A percentile compares a stretch with the other conserved stretches of the same genome.
Conservation (phyloP, 2,329 filamentous ascomycete genomes). For the Pyrenophora tritici-repentis region DNA sequence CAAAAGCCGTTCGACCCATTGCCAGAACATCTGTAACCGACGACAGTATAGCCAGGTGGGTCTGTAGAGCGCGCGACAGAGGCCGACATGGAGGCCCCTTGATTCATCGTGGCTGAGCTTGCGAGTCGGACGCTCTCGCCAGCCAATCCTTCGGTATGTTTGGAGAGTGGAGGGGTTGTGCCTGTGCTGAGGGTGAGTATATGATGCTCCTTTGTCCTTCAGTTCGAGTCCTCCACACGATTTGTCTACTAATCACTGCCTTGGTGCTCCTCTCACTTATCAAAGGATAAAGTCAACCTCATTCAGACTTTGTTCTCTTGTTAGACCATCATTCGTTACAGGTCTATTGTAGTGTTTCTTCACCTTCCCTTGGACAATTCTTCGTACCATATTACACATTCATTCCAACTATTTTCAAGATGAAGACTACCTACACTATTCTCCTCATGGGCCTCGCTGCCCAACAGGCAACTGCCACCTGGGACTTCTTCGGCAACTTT, state of each 20-base stretch:
- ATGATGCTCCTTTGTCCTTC: constrained; percentile 30
- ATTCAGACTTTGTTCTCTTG: constrained; percentile 8
- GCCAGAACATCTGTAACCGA: constrained; percentile 23
- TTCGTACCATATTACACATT: constrained; percentile 14
- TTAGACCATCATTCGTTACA: constrained; percentile 28
- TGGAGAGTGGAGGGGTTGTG: constrained; percentile 31
- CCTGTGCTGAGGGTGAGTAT: constrained; percentile 29
- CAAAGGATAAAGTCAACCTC: constrained; percentile 41
- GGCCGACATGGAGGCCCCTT: constrained; percentile 25
- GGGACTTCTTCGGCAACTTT: constrained; percentile 61
- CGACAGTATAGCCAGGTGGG: constrained; percentile 22
- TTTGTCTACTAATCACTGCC: constrained; percentile 24
- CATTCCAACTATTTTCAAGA: constrained; percentile 37
- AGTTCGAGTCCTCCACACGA: constrained; percentile 10
- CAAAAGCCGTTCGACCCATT: constrained; percentile 23
- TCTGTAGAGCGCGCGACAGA: constrained; percentile 41
- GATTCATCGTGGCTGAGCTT: constrained; percentile 34
- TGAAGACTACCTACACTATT: constrained; percentile 52
- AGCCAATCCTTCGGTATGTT: constrained; percentile 28
- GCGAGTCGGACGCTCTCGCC: constrained; percentile 17
- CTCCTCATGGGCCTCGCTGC: constrained; percentile 54
- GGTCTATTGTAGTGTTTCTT: constrained; percentile 20
- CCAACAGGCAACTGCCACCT: constrained; percentile 55
- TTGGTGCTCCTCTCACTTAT: constrained; percentile 23
- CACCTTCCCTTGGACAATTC: background rate